Evolutionary conservation across 2,329 filamentous ascomycete species (phyloP).

Genomic region (Fusarium sp.): DNA sequence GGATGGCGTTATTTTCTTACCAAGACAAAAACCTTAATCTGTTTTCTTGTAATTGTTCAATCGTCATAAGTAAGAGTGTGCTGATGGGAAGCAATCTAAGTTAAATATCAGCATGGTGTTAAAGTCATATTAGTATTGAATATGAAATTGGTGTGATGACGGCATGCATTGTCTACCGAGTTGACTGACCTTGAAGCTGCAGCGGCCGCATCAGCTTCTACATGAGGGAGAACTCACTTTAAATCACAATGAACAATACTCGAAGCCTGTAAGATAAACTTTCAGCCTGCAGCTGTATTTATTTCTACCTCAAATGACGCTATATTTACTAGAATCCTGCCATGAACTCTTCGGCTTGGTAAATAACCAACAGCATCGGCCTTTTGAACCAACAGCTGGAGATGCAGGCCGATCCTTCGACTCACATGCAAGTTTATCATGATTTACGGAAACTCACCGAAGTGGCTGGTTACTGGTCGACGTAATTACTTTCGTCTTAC

Average conservation of each 20-base stretch:
- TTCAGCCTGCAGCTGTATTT: background rate
- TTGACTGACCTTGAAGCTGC: background rate
- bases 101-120: rapidly evolving
- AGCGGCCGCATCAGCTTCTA: background rate
- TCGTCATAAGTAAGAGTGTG: background rate
- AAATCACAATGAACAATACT: too few relatives aligned
- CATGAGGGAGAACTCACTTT: background rate
- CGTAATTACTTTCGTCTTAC: background rate
- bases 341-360: rapidly evolving
- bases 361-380: background rate
- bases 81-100: background rate
- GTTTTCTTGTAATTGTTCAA: background rate
- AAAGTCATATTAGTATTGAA: too few relatives aligned
- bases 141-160: rapidly evolving
- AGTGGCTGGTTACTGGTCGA: background rate
- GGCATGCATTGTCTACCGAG: too few relatives aligned
- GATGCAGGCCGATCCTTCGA: background rate
- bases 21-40: rapidly evolving
- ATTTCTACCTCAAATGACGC: rapidly evolving
- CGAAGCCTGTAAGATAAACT: rapidly evolving
- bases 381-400: background rate
- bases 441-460: background rate
- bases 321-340: rapidly evolving
- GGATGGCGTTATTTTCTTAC: background rate
- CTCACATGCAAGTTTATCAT: background rate